These are phyloP conservation scores for Ligustrum vulgare DNA, from an alignment of 257 asterid genomes.

Conservation along the genomic window DNA sequence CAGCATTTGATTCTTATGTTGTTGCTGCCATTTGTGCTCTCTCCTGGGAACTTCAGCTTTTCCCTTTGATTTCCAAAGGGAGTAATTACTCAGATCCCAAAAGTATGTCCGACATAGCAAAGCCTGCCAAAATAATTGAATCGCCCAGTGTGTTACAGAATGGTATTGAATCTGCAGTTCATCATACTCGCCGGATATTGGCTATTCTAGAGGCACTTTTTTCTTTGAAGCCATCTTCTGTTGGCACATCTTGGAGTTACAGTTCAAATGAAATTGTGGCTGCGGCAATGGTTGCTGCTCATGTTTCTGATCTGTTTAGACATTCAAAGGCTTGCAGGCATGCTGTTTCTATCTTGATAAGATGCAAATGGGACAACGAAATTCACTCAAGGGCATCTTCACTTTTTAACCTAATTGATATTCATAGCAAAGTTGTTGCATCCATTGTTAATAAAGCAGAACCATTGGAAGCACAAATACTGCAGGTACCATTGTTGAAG, in stretches of 20 bases:
- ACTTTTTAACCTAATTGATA: slow-evolving; percentile 84
- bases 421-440: slow-evolving; percentile 91
- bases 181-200: slow-evolving; percentile 85
- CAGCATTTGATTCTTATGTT: slow-evolving; percentile 96
- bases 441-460: slow-evolving; percentile 93
- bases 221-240: slow-evolving; percentile 93
- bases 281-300: slow-evolving; percentile 99
- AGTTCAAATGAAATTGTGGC: slow-evolving; percentile 97
- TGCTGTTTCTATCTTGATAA: slow-evolving; percentile 73
- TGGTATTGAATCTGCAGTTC: slow-evolving; percentile 79
- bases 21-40: slow-evolving; percentile 98
- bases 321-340: slow-evolving; percentile 93
- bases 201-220: slow-evolving; percentile 96
- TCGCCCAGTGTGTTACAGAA: slow-evolving; percentile 49
- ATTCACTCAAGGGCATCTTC: slow-evolving; percentile 88
- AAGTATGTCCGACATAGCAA: slow-evolving; percentile 31
- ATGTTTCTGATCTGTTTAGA: slow-evolving; percentile 89
- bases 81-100: slow-evolving; percentile 35
- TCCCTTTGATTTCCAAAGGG: slow-evolving; percentile 77
- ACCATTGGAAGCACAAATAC: slow-evolving; percentile 84
- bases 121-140: slow-evolving; percentile 49
- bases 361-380: slow-evolving; percentile 93
- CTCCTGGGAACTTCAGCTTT: slow-evolving; percentile 92
- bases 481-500: slow-evolving; percentile 57
- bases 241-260: slow-evolving; percentile 89